A percentile compares a stretch with the other conserved stretches of the same genome.
These are phyloP conservation scores for Apiotrichum veenhuisii DNA, from an alignment of 1,284 basidiomycete species.

Conservation along the genomic window DNA sequence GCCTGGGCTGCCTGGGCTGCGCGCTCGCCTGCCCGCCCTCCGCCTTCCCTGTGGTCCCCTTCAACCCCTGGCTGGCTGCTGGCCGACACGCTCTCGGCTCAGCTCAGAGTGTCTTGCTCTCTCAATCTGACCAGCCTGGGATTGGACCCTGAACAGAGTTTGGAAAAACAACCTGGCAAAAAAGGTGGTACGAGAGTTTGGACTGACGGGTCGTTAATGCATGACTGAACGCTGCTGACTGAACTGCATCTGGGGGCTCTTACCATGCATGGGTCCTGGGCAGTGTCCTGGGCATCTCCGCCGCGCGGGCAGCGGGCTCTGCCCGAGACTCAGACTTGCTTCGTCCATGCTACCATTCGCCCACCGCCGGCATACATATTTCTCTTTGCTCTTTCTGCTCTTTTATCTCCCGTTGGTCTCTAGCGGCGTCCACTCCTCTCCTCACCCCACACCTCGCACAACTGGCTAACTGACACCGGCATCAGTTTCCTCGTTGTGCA, in stretches of 20 bases:
- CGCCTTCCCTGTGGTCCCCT: no score
- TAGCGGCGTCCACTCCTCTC: not conserved
- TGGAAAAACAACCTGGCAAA: no score
- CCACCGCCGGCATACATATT: not conserved
- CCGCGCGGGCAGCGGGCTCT: no score
- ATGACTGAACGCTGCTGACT: no score
- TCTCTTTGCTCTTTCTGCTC: not conserved
- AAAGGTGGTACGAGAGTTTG: conserved; percentile 8
- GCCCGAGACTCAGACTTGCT: not conserved
- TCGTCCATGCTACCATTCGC: not conserved
- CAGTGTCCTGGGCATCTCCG: no score
- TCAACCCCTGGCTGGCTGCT: no score
- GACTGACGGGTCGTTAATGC: no score
- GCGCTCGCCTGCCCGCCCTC: no score
- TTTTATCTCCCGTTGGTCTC: not conserved
- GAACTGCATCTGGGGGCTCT: no score
- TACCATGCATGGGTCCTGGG: no score
- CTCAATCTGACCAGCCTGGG: not conserved
- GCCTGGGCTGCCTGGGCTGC: no score
- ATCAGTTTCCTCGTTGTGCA: not conserved
- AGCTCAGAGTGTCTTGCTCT: not conserved
- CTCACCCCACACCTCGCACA: not conserved
- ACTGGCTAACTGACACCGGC: not conserved
- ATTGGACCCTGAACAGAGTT: not conserved
- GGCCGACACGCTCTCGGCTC: no score